Percentiles rank a stretch among this genome's conserved stretches.
phyloP scores from a whole-genome alignment of 768 basidiomycete genomes.

The Suillus ampliporus region DNA sequence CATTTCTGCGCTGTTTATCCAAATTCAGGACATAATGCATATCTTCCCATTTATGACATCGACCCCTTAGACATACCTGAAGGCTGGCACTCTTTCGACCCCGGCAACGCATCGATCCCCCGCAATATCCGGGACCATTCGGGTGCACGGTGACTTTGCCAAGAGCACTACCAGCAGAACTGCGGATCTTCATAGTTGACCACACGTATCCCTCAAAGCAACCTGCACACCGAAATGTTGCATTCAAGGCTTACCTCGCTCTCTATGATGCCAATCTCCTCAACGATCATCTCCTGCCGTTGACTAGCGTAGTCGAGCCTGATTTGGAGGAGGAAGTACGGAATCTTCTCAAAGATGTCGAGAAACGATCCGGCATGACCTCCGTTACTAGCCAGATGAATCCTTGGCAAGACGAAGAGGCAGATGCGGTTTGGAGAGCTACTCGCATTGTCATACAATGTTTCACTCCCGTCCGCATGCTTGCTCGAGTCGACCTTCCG shows the following conservation, averaged over 20 bases:
- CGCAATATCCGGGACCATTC: constrained; percentile 58
- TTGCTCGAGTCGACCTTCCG: constrained; percentile 50
- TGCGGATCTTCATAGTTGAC: constrained; percentile 57
- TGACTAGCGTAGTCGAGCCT: constrained; percentile 61
- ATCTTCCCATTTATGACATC: constrained; percentile 67
- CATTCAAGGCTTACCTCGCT: constrained; percentile 68
- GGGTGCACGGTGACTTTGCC: constrained; percentile 71
- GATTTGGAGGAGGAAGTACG: constrained; percentile 65
- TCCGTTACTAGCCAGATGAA: constrained; percentile 64
- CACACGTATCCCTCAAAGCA: constrained; percentile 57
- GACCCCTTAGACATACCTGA: constrained; percentile 67
- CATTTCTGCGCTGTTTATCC: constrained; percentile 85
- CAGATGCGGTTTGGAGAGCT: constrained; percentile 51
- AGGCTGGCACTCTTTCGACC: constrained; percentile 60
- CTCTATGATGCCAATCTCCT: constrained; percentile 65
- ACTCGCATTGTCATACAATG: constrained; percentile 56
- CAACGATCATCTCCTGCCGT: constrained; percentile 74
- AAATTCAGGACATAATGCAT: constrained; percentile 50
- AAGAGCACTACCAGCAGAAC: constrained; percentile 52
- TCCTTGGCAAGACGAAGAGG: constrained; percentile 54
- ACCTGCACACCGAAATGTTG: constrained; percentile 70
- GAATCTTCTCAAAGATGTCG: constrained; percentile 63
- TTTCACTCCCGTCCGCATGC: constrained; percentile 54
- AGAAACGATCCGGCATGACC: constrained; percentile 60
- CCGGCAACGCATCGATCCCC: constrained; percentile 20